These are phyloP conservation scores for Irpex lacteus DNA, from an alignment of 1,284 basidiomycete genomes.

Conservation along the genomic window DNA sequence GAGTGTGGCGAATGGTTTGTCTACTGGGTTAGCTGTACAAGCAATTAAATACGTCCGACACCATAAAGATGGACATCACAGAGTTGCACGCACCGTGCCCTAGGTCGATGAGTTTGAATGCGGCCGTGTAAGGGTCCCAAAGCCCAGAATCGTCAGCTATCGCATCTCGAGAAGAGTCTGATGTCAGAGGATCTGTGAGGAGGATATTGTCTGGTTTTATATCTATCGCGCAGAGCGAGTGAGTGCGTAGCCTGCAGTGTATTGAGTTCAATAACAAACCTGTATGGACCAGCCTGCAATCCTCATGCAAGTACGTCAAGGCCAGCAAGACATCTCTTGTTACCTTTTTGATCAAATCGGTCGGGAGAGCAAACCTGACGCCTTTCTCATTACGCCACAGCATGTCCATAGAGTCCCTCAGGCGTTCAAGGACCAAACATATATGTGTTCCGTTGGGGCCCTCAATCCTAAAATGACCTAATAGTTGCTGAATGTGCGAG, in stretches of 20 bases:
- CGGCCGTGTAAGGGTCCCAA: not conserved
- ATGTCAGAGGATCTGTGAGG: not conserved
- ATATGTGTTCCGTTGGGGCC: not conserved
- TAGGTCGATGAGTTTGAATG: not conserved
- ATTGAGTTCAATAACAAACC: not conserved
- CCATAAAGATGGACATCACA: not conserved
- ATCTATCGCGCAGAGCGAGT: not conserved
- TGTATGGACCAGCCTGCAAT: not conserved
- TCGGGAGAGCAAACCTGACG: not conserved
- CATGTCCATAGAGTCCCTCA: not conserved
- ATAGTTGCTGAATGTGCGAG: not conserved
- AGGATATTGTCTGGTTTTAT: not conserved
- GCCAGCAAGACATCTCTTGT: not conserved
- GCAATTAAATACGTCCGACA: not conserved
- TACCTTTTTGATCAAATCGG: not conserved
- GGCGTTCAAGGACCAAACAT: not conserved
- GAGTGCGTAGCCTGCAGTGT: not conserved
- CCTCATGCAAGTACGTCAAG: not conserved
- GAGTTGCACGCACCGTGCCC: not conserved
- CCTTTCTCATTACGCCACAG: not conserved
- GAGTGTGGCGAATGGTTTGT: not conserved
- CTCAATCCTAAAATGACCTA: not conserved
- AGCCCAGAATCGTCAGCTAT: not conserved
- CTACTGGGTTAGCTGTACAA: not conserved
- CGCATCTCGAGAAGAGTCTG: not conserved